Evolutionary conservation across 2,329 filamentous ascomycete genomes (phyloP).

Genomic region (Cercospora sp.): DNA sequence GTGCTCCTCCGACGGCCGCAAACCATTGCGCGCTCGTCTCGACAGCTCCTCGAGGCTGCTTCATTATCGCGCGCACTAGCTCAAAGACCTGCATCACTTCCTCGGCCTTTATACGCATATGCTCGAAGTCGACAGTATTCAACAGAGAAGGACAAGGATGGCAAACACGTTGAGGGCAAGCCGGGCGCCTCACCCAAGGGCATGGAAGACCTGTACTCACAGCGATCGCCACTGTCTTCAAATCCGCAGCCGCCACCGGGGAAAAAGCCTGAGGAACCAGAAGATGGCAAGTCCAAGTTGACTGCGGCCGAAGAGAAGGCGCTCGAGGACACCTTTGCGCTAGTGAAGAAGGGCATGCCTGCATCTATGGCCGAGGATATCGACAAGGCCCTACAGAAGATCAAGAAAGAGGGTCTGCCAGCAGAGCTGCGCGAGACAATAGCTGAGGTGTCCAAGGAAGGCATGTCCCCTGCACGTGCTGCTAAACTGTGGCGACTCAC

Average conservation of each 20-base stretch:
- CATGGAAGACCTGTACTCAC: constrained; percentile 50
- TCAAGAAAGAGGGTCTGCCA: constrained; percentile 70
- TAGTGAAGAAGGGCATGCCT: constrained; percentile 61
- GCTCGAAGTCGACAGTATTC: constrained; percentile 48
- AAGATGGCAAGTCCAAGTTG: constrained; percentile 49
- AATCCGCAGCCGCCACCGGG: constrained; percentile 36
- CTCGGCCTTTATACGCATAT: constrained; percentile 47
- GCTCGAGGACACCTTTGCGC: constrained; percentile 58
- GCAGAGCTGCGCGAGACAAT: constrained; percentile 65
- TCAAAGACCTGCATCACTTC: constrained; percentile 41
- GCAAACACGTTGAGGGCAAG: constrained; percentile 33
- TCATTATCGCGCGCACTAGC: constrained; percentile 39
- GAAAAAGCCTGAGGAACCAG: constrained; percentile 40
- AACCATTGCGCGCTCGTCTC: constrained; percentile 37
- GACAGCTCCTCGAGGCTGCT: constrained; percentile 38
- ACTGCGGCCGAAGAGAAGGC: constrained; percentile 58
- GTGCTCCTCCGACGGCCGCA: constrained; percentile 39
- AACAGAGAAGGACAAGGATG: constrained; percentile 43
- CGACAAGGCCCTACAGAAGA: constrained; percentile 59
- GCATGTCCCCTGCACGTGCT: constrained; percentile 61
- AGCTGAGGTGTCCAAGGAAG: constrained; percentile 53
- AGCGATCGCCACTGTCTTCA: constrained; percentile 43
- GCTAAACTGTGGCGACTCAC: constrained; percentile 62
- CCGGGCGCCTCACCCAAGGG: constrained; percentile 42
- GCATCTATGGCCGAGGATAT: constrained; percentile 61